Percentiles rank a stretch among this genome's conserved stretches.
Evolutionary conservation across 73 alveolate genomes (phyloP).

Genomic region (Durusdinium trenchii): DNA sequence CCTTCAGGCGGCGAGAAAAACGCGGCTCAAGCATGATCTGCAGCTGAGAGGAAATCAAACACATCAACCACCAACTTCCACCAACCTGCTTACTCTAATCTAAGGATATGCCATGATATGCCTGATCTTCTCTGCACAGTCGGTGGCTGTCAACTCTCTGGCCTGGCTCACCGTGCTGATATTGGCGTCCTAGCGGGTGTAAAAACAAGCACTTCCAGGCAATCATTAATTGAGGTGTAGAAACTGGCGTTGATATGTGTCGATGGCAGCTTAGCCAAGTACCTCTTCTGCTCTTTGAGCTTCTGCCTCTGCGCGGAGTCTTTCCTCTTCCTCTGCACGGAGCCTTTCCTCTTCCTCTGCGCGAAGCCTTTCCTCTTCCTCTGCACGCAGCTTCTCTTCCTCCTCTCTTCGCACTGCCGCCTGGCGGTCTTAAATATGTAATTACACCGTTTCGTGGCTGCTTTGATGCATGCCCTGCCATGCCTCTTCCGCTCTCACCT

Average conservation of each 20-base stretch:
- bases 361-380: too few relatives aligned
- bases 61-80: neutral
- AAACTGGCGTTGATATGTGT: too few relatives aligned
- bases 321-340: constrained; percentile 24
- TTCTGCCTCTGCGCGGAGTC: neutral
- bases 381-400: constrained; percentile 20
- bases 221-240: too few relatives aligned
- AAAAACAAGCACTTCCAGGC: too few relatives aligned
- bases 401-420: constrained; percentile 8
- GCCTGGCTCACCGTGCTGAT: too few relatives aligned
- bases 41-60: neutral
- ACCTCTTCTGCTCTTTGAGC: constrained; percentile 34
- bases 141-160: too few relatives aligned
- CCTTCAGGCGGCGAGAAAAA: neutral
- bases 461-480: neutral
- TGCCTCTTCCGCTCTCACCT: constrained; percentile 6
- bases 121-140: too few relatives aligned
- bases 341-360: constrained; percentile 14
- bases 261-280: too few relatives aligned
- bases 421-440: neutral
- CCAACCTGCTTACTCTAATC: neutral
- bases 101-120: too few relatives aligned
- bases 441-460: neutral
- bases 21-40: neutral
- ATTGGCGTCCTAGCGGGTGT: too few relatives aligned